Conservation (phyloP, 208 protist species). For the Leishmania major region DNA sequence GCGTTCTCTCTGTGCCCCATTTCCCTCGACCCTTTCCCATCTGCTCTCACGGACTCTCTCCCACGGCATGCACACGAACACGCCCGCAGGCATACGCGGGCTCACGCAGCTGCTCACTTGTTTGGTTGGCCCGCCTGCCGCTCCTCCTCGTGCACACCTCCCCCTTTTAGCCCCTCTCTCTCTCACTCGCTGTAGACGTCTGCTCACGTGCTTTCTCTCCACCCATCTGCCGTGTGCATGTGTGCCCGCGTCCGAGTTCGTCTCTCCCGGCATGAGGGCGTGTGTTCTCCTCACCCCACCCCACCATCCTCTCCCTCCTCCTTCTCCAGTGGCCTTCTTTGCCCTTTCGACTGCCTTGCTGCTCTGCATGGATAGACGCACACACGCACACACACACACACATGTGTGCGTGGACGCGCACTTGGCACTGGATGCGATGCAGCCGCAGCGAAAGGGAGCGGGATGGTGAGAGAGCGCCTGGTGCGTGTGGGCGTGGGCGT, state of each 20-base stretch:
- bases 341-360: background rate
- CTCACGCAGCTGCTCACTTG: background rate
- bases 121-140: background rate
- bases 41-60: conserved; percentile 1
- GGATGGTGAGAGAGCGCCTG: background rate
- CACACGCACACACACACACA: background rate
- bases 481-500: no score
- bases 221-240: background rate
- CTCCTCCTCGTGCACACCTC: background rate
- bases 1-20: background rate
- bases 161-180: background rate
- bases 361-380: background rate
- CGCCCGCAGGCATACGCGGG: background rate
- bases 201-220: background rate
- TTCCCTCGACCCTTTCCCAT: background rate
- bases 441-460: background rate
- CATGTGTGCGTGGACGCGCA: background rate
- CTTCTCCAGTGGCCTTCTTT: background rate
- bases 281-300: conserved; percentile 3
- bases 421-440: background rate
- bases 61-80: background rate
- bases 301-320: background rate
- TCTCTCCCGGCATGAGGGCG: no score
- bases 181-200: background rate
- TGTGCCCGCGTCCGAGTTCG: background rate